Base-by-base conservation (phyloP, 495 filamentous ascomycete species). In the Darksidea phi region DNA sequence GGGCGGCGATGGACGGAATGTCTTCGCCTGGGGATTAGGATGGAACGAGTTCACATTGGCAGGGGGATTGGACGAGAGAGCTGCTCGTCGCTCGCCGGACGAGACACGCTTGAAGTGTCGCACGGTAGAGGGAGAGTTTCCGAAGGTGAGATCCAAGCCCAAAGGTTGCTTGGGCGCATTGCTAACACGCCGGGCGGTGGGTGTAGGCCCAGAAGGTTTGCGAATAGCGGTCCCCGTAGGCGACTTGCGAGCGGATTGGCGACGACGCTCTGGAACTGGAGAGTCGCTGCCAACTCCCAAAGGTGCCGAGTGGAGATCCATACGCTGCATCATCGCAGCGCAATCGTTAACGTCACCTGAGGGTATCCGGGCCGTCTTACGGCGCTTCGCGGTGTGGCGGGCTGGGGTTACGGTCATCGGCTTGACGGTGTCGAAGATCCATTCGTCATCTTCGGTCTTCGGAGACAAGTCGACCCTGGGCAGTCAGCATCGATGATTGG, bases 361-460 rank as follows among this genome's bases (percentile, higher is more conserved):
- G 12, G 67, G 72, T 57, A 74, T 70, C 23, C 70, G 70, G 25
- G 70, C 64, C 34, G 69, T 67, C 61, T 82, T 84, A 15, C 82
- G 75, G 5, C 82, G 77, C 59, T 78, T 80, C 4, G 77, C 75
- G 6, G 75, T 72, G 45, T 73, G 77, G 10, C 73, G 72, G 3
- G 61, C 67, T 6, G 64, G 52, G 34, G 67, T 43, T 17, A 63
- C 43, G 20, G 68, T 71, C 13, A 61, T 26, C n/a, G 71, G 63
- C 71, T 88, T 93, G 66, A 99, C 84, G 0, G 94, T 99, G 67
- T 97, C 94, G 69, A 99, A 99, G n/a, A 97, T 86, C 94, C 94
- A 99, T 52, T 89, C 89, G 66, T 96, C 91, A 17, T 87, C 79
- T 18, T 91, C 87, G 18, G 82, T 78, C 69, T 79, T 85, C 55